These are phyloP conservation scores for Breviolum minutum DNA, from an alignment of 73 alveolate genomes.

Conservation along the genomic window DNA sequence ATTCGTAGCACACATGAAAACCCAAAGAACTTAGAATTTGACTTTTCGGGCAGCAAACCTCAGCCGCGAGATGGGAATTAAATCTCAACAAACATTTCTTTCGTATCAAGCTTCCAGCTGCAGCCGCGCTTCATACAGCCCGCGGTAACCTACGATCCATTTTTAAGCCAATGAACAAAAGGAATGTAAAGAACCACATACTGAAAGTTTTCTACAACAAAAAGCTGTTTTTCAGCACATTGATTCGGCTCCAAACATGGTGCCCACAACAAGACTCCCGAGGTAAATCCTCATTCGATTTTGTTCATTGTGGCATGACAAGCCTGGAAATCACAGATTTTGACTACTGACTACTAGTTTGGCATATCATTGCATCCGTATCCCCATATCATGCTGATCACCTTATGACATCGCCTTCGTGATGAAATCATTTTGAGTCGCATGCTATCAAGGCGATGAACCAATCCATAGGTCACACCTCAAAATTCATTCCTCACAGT, in stretches of 20 bases:
- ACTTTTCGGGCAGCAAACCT: conserved; percentile 44
- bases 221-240: too few relatives aligned
- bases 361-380: too few relatives aligned
- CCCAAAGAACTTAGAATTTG: neutral
- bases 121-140: conserved; percentile 40
- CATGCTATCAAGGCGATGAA: conserved; percentile 50
- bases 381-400: neutral
- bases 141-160: conserved; percentile 8
- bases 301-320: neutral
- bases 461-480: conserved; percentile 69
- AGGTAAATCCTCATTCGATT: conserved; percentile 7
- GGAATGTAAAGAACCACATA: neutral
- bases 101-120: neutral
- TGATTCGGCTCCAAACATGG: neutral
- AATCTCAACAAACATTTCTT: neutral
- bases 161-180: neutral
- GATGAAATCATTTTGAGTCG: neutral
- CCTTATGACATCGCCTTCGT: neutral
- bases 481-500: neutral
- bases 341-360: neutral
- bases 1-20: neutral
- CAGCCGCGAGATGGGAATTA: too few relatives aligned
- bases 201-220: too few relatives aligned
- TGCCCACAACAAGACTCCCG: conserved; percentile 63
- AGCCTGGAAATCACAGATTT: neutral